Base-by-base conservation (phyloP, 1,284 basidiomycete species). In the Moesziomyces parantarcticus region DNA sequence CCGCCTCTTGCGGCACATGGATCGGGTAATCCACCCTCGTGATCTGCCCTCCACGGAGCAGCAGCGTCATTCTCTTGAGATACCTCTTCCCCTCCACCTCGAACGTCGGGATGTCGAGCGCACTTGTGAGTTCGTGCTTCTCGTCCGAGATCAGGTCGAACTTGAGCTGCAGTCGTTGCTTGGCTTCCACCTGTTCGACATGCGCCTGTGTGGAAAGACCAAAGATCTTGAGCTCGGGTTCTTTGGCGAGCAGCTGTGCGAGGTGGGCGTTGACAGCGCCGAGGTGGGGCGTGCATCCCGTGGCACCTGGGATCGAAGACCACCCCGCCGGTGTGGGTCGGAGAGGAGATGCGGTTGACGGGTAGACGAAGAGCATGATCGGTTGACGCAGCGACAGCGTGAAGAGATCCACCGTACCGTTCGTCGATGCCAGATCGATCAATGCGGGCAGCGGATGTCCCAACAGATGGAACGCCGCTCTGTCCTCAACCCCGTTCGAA, bases 371-470 rank as follows among this genome's bases (percentile, higher is more conserved):
- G 32, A 83, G 62, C 20, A 83, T 61, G 39, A 82, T 69, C 16
- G 81, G 81, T 9, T 48, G 49, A 11, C 58, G 55, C 4, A 81
- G 64, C 1, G 78, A 79, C 11, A 75, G 54, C 20, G 76, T 75
- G 57, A 83, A 83, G 13, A 83, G 72, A 50, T 83, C 81, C 14
- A 81, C 65, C 5, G 60, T 54, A 23, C 61, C 59, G 0, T 60
- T 63, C 4, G 80, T 77, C 23, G 68, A 69, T 6, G 55, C 61
- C n/a, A 79, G 64, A 22, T 75, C 60, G 49, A 77, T 68, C 11
- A 81, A 46, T 0, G 78, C 76, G 0, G 79, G 79, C 3, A 83
- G 46, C 14, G 80, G 81, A 50, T 81, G 80, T 3, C 81, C 81
- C 11, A 76, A 61, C 4, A 83, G 75, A 42, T 83, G 81, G 36